Percentiles rank a stretch among this genome's conserved stretches.
These are phyloP conservation scores for Porodaedalea pini DNA, from an alignment of 1,284 basidiomycete species.

Conservation along the genomic window DNA sequence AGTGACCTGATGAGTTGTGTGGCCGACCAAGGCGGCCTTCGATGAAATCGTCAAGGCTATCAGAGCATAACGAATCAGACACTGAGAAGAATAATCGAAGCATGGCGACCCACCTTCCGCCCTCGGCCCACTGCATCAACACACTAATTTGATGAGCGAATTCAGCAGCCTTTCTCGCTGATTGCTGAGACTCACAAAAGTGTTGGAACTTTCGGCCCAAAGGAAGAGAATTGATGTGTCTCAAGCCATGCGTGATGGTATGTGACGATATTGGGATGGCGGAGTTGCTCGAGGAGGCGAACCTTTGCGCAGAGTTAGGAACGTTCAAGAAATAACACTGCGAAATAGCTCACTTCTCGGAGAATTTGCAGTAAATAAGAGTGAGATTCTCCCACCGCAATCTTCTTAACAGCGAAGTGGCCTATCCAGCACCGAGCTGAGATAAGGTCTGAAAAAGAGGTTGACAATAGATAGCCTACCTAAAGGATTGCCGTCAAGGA, in stretches of 20 bases:
- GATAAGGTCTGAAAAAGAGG: neutral
- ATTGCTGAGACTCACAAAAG: slow-evolving; percentile 52
- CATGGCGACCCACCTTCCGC: slow-evolving; percentile 49
- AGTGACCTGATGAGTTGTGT: slow-evolving; percentile 24
- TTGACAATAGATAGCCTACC: slow-evolving; percentile 38
- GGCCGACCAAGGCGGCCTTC: slow-evolving; percentile 62
- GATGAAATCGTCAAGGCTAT: slow-evolving; percentile 80
- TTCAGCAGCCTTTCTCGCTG: slow-evolving; percentile 25
- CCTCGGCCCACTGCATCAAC: slow-evolving; percentile 92
- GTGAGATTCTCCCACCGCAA: slow-evolving; percentile 87
- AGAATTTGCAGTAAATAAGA: slow-evolving; percentile 79
- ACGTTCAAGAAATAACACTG: neutral
- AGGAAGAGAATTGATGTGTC: slow-evolving; percentile 75
- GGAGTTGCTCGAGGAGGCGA: slow-evolving; percentile 78
- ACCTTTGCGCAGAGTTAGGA: slow-evolving; percentile 42
- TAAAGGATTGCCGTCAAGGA: slow-evolving; percentile 75
- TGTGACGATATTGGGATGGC: slow-evolving; percentile 89
- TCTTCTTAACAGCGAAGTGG: slow-evolving; percentile 92
- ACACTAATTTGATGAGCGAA: slow-evolving; percentile 47
- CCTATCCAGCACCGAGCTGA: slow-evolving; percentile 37
- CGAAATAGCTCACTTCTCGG: slow-evolving; percentile 53
- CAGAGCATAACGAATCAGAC: slow-evolving; percentile 7
- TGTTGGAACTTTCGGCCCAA: slow-evolving; percentile 80
- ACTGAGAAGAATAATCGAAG: neutral
- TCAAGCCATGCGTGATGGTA: slow-evolving; percentile 97